phyloP scores from a whole-genome alignment of 371 early-diverging fungal genomes.

The Umbelopsis sp. region DNA sequence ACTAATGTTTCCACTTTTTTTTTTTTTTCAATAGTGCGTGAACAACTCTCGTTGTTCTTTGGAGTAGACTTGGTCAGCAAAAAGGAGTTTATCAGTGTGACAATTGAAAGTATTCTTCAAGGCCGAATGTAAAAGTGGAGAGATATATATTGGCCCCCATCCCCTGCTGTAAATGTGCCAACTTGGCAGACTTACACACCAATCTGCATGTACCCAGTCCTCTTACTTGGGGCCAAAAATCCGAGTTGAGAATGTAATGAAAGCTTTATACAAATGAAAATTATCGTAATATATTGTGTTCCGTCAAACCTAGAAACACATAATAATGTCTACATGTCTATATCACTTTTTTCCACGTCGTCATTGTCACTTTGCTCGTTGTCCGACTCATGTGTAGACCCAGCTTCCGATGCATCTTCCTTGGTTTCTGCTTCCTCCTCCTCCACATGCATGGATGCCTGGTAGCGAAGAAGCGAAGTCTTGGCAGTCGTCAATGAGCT shows the following conservation, averaged over 20 bases:
- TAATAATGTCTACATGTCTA: conserved; percentile 1
- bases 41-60: conserved; percentile 65
- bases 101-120: conserved; percentile 70
- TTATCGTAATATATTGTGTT: background rate
- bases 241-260: background rate
- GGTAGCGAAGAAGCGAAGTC: conserved; percentile 1
- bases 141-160: background rate
- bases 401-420: background rate
- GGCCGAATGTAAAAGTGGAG: background rate
- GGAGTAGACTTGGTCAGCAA: conserved; percentile 69
- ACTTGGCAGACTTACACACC: no score
- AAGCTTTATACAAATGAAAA: background rate
- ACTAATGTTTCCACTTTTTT: background rate
- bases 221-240: no score
- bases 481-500: background rate
- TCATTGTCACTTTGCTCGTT: conserved; percentile 15
- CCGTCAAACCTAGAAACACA: no score
- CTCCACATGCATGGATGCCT: conserved; percentile 21
- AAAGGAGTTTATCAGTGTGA: conserved; percentile 77
- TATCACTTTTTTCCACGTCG: conserved; percentile 25
- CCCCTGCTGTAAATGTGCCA: no score
- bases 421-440: conserved; percentile 32
- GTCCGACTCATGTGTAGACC: conserved; percentile 20
- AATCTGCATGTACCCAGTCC: no score
- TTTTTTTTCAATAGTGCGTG: conserved; percentile 51